A percentile compares a stretch with the other conserved stretches of the same genome.
Evolutionary conservation across 441 rosid species (phyloP).

Genomic region (Gossypium schwendimanii): DNA sequence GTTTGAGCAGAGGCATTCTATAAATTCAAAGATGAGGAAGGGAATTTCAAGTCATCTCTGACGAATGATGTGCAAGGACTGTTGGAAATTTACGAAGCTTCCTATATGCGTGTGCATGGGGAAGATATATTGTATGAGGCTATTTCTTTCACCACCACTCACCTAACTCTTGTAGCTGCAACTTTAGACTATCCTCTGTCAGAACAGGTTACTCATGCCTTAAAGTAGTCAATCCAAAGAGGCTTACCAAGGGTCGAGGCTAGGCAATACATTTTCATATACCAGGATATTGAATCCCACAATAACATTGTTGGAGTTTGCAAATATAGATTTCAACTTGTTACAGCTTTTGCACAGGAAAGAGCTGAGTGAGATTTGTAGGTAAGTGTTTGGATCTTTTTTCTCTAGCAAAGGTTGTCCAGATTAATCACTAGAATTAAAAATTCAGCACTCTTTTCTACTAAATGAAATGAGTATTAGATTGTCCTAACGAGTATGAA

Average conservation of each 20-base stretch:
- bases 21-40: too few species aligned
- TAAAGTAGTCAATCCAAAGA: neutral
- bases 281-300: neutral
- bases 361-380: conserved; percentile 4
- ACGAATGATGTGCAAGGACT: too few species aligned
- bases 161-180: neutral
- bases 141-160: neutral
- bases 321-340: conserved; percentile 14
- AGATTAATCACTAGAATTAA: too few species aligned
- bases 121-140: conserved; percentile 17
- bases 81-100: conserved; percentile 6
- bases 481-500: neutral
- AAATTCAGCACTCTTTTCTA: too few species aligned
- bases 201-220: neutral
- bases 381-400: neutral
- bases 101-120: neutral
- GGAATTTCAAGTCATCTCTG: too few species aligned
- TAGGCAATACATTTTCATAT: neutral
- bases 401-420: too few species aligned
- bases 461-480: too few species aligned
- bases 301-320: neutral
- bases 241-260: neutral
- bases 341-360: conserved; percentile 4
- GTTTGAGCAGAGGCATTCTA: too few species aligned
- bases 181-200: neutral